Base-by-base conservation (phyloP, 495 filamentous ascomycete species). In the Astrocystis sublimbata region DNA sequence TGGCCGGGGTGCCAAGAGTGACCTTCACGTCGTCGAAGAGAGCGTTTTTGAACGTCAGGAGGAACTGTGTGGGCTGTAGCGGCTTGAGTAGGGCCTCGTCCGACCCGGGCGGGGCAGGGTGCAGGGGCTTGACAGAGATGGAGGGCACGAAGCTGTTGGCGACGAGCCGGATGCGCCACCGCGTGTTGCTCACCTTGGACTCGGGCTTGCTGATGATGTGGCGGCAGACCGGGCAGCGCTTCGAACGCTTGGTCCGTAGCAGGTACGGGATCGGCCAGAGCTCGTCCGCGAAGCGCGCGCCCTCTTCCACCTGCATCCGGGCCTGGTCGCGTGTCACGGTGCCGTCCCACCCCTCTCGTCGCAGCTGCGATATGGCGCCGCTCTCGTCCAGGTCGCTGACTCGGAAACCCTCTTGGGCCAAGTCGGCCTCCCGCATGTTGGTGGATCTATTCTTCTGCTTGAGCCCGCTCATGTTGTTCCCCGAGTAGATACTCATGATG, bases 151-250 rank as follows among this genome's bases (percentile, higher is more conserved):
- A 92, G 76, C 88, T 92, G 63, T 90, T 80, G 8, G 94, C 94
- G 17, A 97, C 88, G 17, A 97, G 85, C 56, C 88, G 86, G 75
- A 98, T 97, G 49, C 91, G 85, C 82, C 92, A 97, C 41, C 92
- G 88, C 10, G 90, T 94, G 15, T 86, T 91, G 47, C 84, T 81
- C 12, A 96, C 85, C 71, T 97, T 97, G 61, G 85, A 82, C 76
- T 98, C 96, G n/a, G 92, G 93, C 71, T 94, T 94, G 52, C 89
- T 89, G 70, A 98, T 88, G 75, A 97, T 96, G 79, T 97, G 93
- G 5, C 93, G 89, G 80, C 94, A 98, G 10, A 86, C 84, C 62
- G 88, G 85, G 76, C 94, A 98, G 49, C 94, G 92, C 73, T 97
- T 97, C 41, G 91, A 89, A 43, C 92, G 90, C 71, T 96, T 97